Evolutionary conservation across 179 eudicot genomes (phyloP), one percentile per base, ranked within the genome.

Genomic region (Dionaea muscipula): DNA sequence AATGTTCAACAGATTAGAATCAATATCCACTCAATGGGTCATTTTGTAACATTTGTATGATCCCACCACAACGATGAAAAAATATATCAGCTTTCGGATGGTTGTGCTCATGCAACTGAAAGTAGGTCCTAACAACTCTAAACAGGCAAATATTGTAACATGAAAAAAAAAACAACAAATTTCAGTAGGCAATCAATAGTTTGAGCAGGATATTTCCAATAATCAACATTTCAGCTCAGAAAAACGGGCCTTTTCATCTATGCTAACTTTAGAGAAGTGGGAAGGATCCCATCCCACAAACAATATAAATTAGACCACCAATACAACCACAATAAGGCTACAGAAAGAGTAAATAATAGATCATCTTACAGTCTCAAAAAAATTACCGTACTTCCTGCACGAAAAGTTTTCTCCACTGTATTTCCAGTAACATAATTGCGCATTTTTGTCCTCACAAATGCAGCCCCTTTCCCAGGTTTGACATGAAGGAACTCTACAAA

Each of bases 381-480:
- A 49, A 50, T 47, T 78, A 89, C 97, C 89, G 84, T 65, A 68
- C 78, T 77, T 67, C 97, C 97, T 57, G 97, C 97, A 61, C 97
- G 81, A 62, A 90, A 90, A 27, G 95, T 90, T 64, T 90, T 90
- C 68, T 90, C 95, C 60, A 90, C 89, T 53, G 88, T 68, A 72
- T 83, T 90, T 58, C 97, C 95, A 5, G 93, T 86, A 52, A 90
- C 62, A 62, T 77, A 77, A 68, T 90, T 90, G 25, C 86, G 75
- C 79, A 90, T 38, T 26, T 87, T 90, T 35, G 95, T 90, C 82
- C 97, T 79, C 60, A 90, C 94, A 76, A 74, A 90, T 10, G 97
- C 97, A 64, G 97, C 97, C 59, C 97, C 97, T 81, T 90, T 90
- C 58, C 97, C 97, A 44, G 97, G 97, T 58, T 90, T 90, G 55